Evolutionary conservation across 2,329 filamentous ascomycete species (phyloP).

Genomic region (Trichoderma polysporum): DNA sequence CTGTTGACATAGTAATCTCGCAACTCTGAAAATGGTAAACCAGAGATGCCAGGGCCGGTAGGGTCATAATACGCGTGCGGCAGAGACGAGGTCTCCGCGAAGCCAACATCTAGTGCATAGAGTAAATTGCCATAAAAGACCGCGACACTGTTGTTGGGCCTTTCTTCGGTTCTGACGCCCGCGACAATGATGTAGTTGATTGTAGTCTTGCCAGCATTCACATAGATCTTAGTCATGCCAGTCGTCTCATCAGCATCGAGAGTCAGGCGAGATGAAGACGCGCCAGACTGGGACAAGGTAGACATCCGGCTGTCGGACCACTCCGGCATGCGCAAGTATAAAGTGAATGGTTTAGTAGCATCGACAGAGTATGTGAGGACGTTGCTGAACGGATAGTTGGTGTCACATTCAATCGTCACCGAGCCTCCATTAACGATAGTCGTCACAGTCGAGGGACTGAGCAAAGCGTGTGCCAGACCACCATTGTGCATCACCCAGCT

Average conservation of each 20-base stretch:
- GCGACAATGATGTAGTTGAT: conserved; percentile 25
- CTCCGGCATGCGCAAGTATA: conserved; percentile 33
- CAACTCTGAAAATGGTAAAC: conserved; percentile 29
- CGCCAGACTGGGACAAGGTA: conserved; percentile 13
- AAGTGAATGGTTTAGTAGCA: conserved; percentile 28
- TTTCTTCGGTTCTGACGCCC: conserved; percentile 26
- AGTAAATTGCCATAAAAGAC: conserved; percentile 46
- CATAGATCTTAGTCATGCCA: conserved; percentile 26
- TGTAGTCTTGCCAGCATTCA: conserved; percentile 25
- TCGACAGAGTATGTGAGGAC: conserved; percentile 31
- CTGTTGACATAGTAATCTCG: conserved; percentile 36
- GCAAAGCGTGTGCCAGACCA: conserved; percentile 51
- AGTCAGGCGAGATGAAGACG: conserved; percentile 15
- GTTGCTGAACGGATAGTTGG: conserved; percentile 45
- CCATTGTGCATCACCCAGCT: conserved; percentile 45
- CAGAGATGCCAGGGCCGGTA: conserved; percentile 21
- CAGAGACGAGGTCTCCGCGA: conserved; percentile 27
- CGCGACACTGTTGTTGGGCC: conserved; percentile 38
- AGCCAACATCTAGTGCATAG: conserved; percentile 42
- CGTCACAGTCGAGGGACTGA: conserved; percentile 45
- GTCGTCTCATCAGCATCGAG: conserved; percentile 19
- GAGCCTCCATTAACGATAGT: conserved; percentile 35
- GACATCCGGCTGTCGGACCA: conserved; percentile 25
- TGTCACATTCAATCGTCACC: conserved; percentile 46
- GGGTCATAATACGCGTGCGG: conserved; percentile 27